These are phyloP conservation scores for Fonsecaea erecta DNA, from an alignment of 2,329 filamentous ascomycete species.

Conservation along the genomic window DNA sequence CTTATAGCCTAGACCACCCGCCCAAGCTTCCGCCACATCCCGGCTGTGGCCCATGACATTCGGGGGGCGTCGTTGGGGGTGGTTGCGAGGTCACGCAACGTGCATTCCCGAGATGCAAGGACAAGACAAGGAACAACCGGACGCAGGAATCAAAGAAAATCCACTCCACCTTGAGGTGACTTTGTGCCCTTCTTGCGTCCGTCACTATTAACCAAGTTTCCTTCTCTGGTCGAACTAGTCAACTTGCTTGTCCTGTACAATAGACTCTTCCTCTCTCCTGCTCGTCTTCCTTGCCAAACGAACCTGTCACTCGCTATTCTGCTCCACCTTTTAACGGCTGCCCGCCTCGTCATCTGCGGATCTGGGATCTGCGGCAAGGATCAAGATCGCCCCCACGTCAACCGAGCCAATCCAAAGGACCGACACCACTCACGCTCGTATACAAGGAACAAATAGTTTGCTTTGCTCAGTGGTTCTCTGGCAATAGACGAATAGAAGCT, in stretches of 20 bases:
- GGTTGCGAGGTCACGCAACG: constrained; percentile 5
- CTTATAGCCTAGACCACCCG: not conserved
- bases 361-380: constrained; percentile 16
- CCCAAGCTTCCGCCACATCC: constrained; percentile 13
- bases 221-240: not conserved
- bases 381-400: constrained; percentile 20
- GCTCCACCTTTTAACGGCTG: not conserved
- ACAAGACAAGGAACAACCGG: constrained; percentile 15
- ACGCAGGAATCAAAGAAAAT: constrained; percentile 16
- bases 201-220: not conserved
- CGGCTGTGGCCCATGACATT: constrained; percentile 5
- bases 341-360: constrained; percentile 14
- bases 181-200: not conserved
- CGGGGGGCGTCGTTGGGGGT: not conserved
- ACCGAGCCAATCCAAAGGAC: constrained; percentile 16
- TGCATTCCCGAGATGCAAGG: constrained; percentile 19
- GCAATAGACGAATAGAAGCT: constrained; percentile 8
- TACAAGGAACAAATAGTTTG: constrained; percentile 1
- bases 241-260: not conserved
- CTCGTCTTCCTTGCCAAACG: not conserved
- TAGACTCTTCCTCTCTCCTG: not conserved
- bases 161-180: constrained; percentile 4
- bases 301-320: constrained; percentile 10
- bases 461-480: not conserved
- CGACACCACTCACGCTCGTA: not conserved